Evolutionary conservation across 2,329 filamentous ascomycete species (phyloP).

Genomic region (Knoxdaviesia proteae): DNA sequence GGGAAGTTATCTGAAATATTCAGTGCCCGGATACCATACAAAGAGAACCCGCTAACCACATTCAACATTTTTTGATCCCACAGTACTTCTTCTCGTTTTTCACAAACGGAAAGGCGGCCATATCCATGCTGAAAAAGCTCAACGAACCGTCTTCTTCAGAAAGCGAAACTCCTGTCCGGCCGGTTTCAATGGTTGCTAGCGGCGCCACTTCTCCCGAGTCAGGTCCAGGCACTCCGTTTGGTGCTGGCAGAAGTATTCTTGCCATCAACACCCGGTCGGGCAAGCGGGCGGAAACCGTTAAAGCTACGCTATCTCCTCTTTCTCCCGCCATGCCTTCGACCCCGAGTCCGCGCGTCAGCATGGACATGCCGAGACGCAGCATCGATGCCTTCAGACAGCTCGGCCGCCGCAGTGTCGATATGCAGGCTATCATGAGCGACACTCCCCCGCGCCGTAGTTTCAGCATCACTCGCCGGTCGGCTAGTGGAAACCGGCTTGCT

Average conservation of each 20-base stretch:
- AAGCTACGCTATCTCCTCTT: conserved; percentile 35
- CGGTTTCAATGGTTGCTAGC: too few species aligned
- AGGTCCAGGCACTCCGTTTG: too few species aligned
- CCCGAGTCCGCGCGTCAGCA: conserved; percentile 32
- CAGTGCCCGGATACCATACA: too few species aligned
- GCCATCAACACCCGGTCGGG: conserved; percentile 14
- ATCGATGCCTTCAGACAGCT: conserved; percentile 29
- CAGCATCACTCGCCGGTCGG: conserved; percentile 34
- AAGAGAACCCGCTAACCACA: too few species aligned
- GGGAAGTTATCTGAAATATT: too few species aligned
- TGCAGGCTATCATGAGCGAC: conserved; percentile 20
- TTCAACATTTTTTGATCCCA: neutral
- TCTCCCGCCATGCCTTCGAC: conserved; percentile 21
- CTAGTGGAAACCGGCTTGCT: conserved; percentile 23
- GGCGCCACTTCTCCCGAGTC: too few species aligned
- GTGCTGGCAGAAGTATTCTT: too few species aligned
- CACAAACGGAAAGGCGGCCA: conserved; percentile 61
- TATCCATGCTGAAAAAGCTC: conserved; percentile 54
- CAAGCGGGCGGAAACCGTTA: conserved; percentile 34
- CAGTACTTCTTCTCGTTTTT: conserved; percentile 97
- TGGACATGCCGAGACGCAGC: conserved; percentile 29
- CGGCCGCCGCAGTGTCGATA: conserved; percentile 29
- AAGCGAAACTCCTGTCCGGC: neutral
- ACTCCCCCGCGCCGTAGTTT: conserved; percentile 36
- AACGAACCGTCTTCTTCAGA: conserved; percentile 23